These are phyloP conservation scores for Anisodus acutangulus DNA, from an alignment of 257 asterid genomes.

Conservation along the genomic window DNA sequence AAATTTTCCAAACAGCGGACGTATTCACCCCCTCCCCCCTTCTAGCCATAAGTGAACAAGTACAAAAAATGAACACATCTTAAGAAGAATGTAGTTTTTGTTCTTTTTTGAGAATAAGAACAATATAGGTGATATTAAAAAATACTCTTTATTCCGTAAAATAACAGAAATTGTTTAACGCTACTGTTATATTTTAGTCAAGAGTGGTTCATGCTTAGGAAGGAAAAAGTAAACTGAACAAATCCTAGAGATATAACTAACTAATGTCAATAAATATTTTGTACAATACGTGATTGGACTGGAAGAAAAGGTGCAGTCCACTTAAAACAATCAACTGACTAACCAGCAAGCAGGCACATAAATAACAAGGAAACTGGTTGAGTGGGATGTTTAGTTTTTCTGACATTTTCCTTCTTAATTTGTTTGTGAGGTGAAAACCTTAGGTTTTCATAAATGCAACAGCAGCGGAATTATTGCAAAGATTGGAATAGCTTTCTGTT, in stretches of 20 bases:
- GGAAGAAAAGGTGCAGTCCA: background rate
- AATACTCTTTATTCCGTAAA: background rate
- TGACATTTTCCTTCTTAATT: background rate
- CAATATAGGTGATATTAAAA: background rate
- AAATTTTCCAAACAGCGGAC: background rate
- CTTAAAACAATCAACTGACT: background rate
- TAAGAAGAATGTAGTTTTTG: background rate
- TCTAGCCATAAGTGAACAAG: background rate
- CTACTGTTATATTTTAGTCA: background rate
- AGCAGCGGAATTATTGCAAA: background rate
- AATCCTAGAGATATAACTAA: background rate
- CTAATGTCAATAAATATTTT: background rate
- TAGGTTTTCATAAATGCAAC: background rate
- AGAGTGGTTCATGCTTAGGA: background rate
- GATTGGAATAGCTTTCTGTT: background rate
- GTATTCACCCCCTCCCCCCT: background rate
- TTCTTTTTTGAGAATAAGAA: too few relatives aligned
- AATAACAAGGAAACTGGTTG: background rate
- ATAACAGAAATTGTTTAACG: background rate
- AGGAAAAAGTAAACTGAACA: background rate
- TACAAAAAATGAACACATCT: background rate
- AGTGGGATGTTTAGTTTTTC: background rate
- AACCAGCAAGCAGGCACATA: background rate
- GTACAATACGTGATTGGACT: background rate
- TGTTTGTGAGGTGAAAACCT: constrained; percentile 1